Evolutionary conservation across 2,329 filamentous ascomycete genomes (phyloP), one percentile per base, ranked within the genome.

Genomic region (Penicillium brevicompactum): DNA sequence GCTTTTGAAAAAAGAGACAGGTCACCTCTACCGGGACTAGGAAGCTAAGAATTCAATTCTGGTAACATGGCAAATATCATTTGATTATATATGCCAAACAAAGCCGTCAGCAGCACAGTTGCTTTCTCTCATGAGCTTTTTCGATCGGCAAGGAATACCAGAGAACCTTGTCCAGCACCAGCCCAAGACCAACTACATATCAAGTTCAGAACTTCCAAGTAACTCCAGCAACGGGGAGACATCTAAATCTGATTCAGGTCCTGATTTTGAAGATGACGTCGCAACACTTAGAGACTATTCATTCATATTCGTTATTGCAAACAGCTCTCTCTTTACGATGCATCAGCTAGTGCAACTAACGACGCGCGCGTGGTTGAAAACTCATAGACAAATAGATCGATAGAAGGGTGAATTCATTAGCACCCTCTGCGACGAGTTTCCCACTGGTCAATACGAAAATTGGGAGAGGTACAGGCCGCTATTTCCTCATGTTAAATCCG

Each of bases 61-160:
- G 7, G 42, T 55, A 10, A 72, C 70, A 2, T 72, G 64, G 70
- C 61, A 66, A 48, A 67, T 72, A 16, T 69, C 68, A 2, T 73
- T 72, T 51, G 60, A 71, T 22, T 44, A 63, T 16, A 67, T 72
- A 16, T 55, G 51, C 3, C 8, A 62, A 51, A 55, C 21, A 22
- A 59, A 56, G 40, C 64, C 51, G 21, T 58, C 58, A 4, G 65
- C 69, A 9, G 59, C 64, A 18, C 51, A 67, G 9, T 54, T 69
- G 11, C 53, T 70, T 11, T 67, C 64, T 4, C 51, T 70, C 0
- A 68, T 72, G 65, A 64, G 62, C 38, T 64, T 70, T 53, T 64
- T 70, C 18, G 62, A 72, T 47, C 56, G 62, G 34, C 64, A 71
- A 42, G 63, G 56, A 22, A 67, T 71, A 45, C 62, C 63, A 21